A percentile compares a stretch with the other conserved stretches of the same genome.
These are phyloP conservation scores for Arabis alpina DNA, from an alignment of 345 rosid species.

Conservation along the genomic window DNA sequence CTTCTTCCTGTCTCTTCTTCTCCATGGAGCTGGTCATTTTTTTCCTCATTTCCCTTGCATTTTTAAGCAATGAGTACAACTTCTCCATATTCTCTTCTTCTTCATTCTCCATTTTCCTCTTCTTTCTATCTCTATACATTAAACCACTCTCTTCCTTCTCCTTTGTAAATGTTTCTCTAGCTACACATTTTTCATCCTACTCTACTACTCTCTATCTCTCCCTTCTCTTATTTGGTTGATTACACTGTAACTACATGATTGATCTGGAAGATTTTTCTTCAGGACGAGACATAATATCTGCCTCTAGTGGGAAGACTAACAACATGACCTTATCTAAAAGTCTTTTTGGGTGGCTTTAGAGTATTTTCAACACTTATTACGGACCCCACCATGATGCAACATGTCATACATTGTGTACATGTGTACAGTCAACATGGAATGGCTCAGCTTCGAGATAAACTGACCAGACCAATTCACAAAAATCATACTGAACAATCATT, in stretches of 20 bases:
- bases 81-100: slow-evolving; percentile 59
- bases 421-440: slow-evolving; percentile 11
- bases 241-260: not conserved
- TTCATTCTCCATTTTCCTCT: slow-evolving; percentile 49
- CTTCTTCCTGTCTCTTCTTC: slow-evolving; percentile 18
- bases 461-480: slow-evolving; percentile 4
- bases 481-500: slow-evolving; percentile 23
- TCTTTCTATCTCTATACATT: slow-evolving; percentile 51
- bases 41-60: slow-evolving; percentile 49
- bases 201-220: not conserved
- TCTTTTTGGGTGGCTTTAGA: slow-evolving; percentile 22
- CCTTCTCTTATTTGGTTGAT: not conserved
- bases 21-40: slow-evolving; percentile 33
- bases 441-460: slow-evolving; percentile 21
- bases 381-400: slow-evolving; percentile 27
- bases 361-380: slow-evolving; percentile 10
- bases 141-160: slow-evolving; percentile 4
- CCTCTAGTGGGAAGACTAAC: slow-evolving; percentile 25
- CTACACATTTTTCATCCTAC: not conserved
- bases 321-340: slow-evolving; percentile 28
- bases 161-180: slow-evolving; percentile 13
- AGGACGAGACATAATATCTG: slow-evolving; percentile 18
- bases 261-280: slow-evolving; percentile 17
- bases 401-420: slow-evolving; percentile 22
- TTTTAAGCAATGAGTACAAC: slow-evolving; percentile 60